These are phyloP conservation scores for Rhizoclosmatium globosum DNA, from an alignment of 192 early-diverging fungal species.

Conservation along the genomic window DNA sequence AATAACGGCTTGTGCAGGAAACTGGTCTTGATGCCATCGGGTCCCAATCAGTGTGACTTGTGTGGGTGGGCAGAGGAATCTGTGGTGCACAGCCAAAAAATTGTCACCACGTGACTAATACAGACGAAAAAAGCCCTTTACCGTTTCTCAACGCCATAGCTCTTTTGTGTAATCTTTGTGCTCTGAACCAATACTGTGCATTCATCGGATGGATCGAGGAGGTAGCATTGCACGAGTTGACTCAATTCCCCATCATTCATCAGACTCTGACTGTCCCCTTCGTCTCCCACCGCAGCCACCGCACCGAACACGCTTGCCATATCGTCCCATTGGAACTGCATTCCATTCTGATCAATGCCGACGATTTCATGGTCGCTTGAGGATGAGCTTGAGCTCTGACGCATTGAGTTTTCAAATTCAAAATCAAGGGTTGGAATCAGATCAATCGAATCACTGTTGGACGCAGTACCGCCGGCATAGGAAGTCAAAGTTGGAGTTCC, in stretches of 20 bases:
- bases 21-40: constrained; percentile 58
- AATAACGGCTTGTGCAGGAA: background rate
- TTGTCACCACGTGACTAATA: constrained; percentile 14
- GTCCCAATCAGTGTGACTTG: constrained; percentile 80
- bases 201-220: constrained; percentile 33
- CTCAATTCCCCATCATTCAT: background rate
- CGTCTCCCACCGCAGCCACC: background rate
- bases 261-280: background rate
- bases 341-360: background rate
- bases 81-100: constrained; percentile 28
- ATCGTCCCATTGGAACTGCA: background rate
- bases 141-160: constrained; percentile 92
- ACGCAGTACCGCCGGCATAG: too few species aligned
- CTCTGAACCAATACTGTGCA: constrained; percentile 84
- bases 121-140: constrained; percentile 18
- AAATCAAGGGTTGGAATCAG: background rate
- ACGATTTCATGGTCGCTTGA: background rate
- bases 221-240: background rate
- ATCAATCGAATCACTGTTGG: too few species aligned
- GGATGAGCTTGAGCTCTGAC: background rate
- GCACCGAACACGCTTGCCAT: background rate
- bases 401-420: background rate
- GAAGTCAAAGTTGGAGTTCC: too few species aligned
- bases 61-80: constrained; percentile 85
- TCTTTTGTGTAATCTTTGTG: constrained; percentile 91